A percentile compares a stretch with the other conserved stretches of the same genome.
These are phyloP conservation scores for Candida ponderosae DNA, from an alignment of 805 yeast genomes.

Conservation along the genomic window DNA sequence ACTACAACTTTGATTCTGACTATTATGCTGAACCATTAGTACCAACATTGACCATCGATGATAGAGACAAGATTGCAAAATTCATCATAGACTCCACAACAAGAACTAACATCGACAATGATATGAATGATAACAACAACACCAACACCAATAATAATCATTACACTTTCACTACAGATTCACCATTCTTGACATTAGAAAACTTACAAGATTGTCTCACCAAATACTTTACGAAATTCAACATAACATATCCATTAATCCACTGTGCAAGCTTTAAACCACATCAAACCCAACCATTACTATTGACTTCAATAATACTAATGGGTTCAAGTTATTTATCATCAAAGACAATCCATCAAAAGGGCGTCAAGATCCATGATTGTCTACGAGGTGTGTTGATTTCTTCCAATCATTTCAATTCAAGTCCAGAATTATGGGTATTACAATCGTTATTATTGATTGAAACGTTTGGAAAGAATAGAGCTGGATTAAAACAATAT, in stretches of 20 bases:
- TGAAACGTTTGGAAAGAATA: slow-evolving; percentile 1
- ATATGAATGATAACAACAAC: too few species aligned
- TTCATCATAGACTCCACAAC: not conserved
- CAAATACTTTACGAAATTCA: not conserved
- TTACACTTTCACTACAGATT: not conserved
- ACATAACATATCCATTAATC: not conserved
- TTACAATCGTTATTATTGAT: slow-evolving; percentile 1
- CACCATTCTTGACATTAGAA: not conserved
- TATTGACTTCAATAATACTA: not conserved
- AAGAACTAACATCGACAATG: not conserved
- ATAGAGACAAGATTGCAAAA: not conserved
- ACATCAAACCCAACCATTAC: not conserved
- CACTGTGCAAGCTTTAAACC: not conserved
- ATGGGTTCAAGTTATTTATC: not conserved
- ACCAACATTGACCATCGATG: not conserved
- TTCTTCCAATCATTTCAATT: not conserved
- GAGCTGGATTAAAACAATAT: slow-evolving; percentile 1
- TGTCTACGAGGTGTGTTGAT: not conserved
- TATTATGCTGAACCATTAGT: not conserved
- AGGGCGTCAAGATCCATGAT: slow-evolving; percentile 1
- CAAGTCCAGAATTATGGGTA: slow-evolving; percentile 1
- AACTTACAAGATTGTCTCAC: not conserved
- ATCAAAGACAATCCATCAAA: not conserved
- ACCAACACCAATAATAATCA: too few species aligned
- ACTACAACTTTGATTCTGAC: not conserved